Conservation (phyloP, 495 filamentous ascomycete genomes). For the Staphylotrichum longicolle region DNA sequence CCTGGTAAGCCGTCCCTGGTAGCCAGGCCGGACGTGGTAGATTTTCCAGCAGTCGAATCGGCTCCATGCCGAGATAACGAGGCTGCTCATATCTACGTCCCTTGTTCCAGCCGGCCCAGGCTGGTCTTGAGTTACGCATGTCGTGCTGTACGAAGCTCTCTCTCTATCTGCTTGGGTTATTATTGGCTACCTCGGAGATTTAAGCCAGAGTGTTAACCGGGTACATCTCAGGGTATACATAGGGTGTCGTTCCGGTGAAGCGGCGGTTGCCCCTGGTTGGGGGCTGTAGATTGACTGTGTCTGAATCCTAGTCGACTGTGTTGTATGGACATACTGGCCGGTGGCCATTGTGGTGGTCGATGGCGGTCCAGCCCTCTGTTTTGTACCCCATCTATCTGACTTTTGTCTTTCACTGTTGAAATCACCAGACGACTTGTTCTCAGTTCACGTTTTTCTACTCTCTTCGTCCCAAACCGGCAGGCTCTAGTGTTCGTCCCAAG, state of each 20-base stretch:
- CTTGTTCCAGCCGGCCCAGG: too few relatives aligned
- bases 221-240: conserved; percentile 9
- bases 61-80: background rate
- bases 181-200: conserved; percentile 16
- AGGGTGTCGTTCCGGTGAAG: conserved; percentile 15
- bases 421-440: too few relatives aligned
- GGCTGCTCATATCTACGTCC: too few relatives aligned
- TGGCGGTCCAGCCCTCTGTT: too few relatives aligned
- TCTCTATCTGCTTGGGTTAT: too few relatives aligned
- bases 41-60: conserved; percentile 17
- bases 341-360: too few relatives aligned
- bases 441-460: background rate
- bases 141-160: too few relatives aligned
- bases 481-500: too few relatives aligned
- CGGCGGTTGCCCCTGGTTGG: background rate
- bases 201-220: conserved; percentile 1
- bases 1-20: background rate
- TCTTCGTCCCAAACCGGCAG: background rate
- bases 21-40: background rate
- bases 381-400: too few relatives aligned
- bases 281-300: background rate
- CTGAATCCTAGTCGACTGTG: background rate
- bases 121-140: too few relatives aligned
- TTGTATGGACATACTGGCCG: too few relatives aligned
- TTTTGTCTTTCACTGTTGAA: too few relatives aligned